Base-by-base conservation (phyloP, 176 grass and related monocot species). In the Lolium multiflorum region DNA sequence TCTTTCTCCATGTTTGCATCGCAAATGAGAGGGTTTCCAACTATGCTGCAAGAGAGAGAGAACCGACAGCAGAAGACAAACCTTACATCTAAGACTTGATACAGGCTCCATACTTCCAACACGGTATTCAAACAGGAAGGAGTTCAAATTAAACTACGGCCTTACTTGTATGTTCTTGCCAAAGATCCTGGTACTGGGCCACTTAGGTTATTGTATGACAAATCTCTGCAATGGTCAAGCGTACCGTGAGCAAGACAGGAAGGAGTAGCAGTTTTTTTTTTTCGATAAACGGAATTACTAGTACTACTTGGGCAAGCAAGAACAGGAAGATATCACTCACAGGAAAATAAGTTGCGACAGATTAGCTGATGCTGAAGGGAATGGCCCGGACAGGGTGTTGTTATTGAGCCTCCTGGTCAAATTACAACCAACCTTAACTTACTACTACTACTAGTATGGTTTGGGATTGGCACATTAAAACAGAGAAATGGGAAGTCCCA, bases 21-120 rank as follows among this genome's bases (percentile, higher is more conserved):
- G 13, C 97, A 99, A 47, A 99, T 94, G 62, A 99, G 91, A 68
- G 97, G 97, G 87, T 98, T 98, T 43, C 97, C 97, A 67, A 98
- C 97, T 84, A 98, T 90, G 89, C 97, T 98, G 93, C 80, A 90
- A 51, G 71, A 88, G 31, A 62, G 31, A 35, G 31, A 35, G 31
- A 35, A 80, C 16, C 73, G 89, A 37, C n/a, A 84, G 17, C 11
- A 85, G 38, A 72, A 50, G 37, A 70, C 48, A 35, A 1, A 35
- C 31, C 22, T 76, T 81, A 26, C 16, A 49, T 6, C 21, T n/a
- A 41, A 43, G 37, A 76, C 51, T 64, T 47, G 46, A 9, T 76
- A 35, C 25, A 61, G 76, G 39, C 11, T 41, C 2, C 17, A 59
- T 67, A 13, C 37, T 16, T 61, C 5, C 52, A 77, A 4, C 61